Evolutionary conservation across 139 green algal genomes (phyloP).

Genomic region (Zygnema circumcarinatum): DNA sequence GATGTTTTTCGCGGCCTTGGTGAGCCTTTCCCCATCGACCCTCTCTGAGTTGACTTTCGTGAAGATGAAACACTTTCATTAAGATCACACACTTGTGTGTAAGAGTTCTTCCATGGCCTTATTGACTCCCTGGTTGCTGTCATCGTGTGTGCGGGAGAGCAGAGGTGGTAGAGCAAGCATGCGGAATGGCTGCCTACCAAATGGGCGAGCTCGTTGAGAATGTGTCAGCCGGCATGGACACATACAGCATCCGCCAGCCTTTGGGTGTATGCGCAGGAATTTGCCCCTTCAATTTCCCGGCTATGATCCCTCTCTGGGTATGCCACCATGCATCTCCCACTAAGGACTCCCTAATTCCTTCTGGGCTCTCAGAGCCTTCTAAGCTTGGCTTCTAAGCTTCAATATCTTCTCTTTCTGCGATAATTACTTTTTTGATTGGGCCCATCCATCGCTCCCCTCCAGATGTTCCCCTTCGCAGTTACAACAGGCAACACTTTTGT

Average conservation of each 20-base stretch:
- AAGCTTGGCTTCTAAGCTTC: not conserved
- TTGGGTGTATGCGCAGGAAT: constrained; percentile 89
- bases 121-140: no score
- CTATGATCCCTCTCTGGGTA: constrained; percentile 69
- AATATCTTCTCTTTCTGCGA: not conserved
- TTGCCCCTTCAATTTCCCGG: constrained; percentile 98
- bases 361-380: not conserved
- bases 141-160: no score
- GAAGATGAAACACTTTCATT: no score
- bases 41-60: no score
- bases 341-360: not conserved
- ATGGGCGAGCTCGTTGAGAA: constrained; percentile 88
- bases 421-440: no score
- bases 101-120: constrained; percentile 36
- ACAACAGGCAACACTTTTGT: constrained; percentile 67
- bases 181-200: constrained; percentile 75
- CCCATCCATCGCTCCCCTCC: no score
- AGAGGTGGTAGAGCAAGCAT: constrained; percentile 94
- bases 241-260: constrained; percentile 87
- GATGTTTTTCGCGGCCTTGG: constrained; percentile 92
- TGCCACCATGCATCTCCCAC: not conserved
- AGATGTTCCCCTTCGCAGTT: constrained; percentile 68
- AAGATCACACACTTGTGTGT: no score
- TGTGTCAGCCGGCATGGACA: constrained; percentile 92
- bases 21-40: constrained; percentile 62